phyloP scores from a whole-genome alignment of 1,139 yeast genomes.

The Candida sanyaensis region DNA sequence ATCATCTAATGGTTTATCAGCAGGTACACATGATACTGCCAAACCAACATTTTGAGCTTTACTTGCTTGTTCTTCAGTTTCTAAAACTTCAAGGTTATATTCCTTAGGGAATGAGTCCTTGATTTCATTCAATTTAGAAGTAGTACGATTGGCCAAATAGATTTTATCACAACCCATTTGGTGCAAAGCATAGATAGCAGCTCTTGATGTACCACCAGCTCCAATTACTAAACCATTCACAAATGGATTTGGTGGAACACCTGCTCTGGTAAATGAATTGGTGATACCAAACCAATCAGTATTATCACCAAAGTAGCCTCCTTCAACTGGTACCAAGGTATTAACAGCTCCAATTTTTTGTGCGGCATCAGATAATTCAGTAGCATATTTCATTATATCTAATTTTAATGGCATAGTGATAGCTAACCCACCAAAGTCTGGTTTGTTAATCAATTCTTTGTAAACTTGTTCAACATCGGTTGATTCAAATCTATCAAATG shows the following conservation, averaged over 20 bases:
- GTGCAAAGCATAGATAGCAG: slow-evolving; percentile 87
- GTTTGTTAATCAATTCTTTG: slow-evolving; percentile 47
- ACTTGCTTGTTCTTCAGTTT: slow-evolving; percentile 46
- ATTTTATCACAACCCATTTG: slow-evolving; percentile 76
- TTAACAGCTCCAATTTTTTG: slow-evolving; percentile 87
- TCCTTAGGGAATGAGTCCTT: slow-evolving; percentile 60
- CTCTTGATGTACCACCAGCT: slow-evolving; percentile 97
- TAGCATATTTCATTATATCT: slow-evolving; percentile 68
- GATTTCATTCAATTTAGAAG: slow-evolving; percentile 61
- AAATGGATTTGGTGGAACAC: slow-evolving; percentile 43
- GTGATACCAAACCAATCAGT: slow-evolving; percentile 95
- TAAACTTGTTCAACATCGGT: slow-evolving; percentile 54
- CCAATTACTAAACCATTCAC: slow-evolving; percentile 78
- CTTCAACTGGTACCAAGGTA: slow-evolving; percentile 65
- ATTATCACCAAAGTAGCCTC: slow-evolving; percentile 75
- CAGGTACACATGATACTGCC: slow-evolving; percentile 88
- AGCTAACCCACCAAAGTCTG: slow-evolving; percentile 81
- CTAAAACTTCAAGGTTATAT: slow-evolving; percentile 62
- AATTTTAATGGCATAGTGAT: slow-evolving; percentile 89
- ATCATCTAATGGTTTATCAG: slow-evolving; percentile 71
- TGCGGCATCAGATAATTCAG: slow-evolving; percentile 72
- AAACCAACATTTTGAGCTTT: slow-evolving; percentile 51
- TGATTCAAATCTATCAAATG: slow-evolving; percentile 70
- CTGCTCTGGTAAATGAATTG: slow-evolving; percentile 60
- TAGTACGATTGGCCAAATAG: slow-evolving; percentile 81